Base-by-base conservation (phyloP, 352 stramenopile species). In the Phytophthora pini region DNA sequence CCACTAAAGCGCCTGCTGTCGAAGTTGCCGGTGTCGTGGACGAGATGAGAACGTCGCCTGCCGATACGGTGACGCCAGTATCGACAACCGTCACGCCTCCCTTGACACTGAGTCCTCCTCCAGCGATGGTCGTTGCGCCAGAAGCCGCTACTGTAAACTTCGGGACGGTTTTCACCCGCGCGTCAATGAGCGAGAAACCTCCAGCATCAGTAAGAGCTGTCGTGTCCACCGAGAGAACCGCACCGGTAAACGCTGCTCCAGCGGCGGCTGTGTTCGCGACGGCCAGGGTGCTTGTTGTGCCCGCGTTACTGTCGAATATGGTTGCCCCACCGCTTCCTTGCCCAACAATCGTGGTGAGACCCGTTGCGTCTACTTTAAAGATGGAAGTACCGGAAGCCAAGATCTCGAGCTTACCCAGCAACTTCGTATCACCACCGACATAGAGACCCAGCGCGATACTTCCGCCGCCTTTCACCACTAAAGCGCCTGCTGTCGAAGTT, bases 1-100 rank as follows among this genome's bases (percentile, higher is more conserved):
- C 75, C 5, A 85, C 68, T 13, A 89, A 43, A 31, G 79, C 76
- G 3, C 74, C 79, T 17, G 60, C 24, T 2, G 20, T 10, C 31
- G 7, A 20, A 47, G 41, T 40, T 17, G 72, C 31, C 8, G 7
- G 7, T 52, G 74, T 81, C 11, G 52, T 70, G 8, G 67, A 61
- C 2, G 58, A 62, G 10, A 82, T 61, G 2, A 36, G 13, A 0
- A 76, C 59, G 22, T 56, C 32, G 6, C 70, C 72, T 8, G 49
- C 41, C 22, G 64, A 73, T 5, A 72, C 52, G 12, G 51, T 57
- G 24, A 72, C 32, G 5, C 65, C 65, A 40, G 56, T 67, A 38
- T 64, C 57, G 6, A 56, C 65, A 4, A 82, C 43, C 12, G 63
- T 80, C n/a, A 74, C 15, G 9, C 62, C 65, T 8, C 71, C 71